Base-by-base conservation (phyloP, 2,329 filamentous ascomycete species). In the Fusarium oxysporum region DNA sequence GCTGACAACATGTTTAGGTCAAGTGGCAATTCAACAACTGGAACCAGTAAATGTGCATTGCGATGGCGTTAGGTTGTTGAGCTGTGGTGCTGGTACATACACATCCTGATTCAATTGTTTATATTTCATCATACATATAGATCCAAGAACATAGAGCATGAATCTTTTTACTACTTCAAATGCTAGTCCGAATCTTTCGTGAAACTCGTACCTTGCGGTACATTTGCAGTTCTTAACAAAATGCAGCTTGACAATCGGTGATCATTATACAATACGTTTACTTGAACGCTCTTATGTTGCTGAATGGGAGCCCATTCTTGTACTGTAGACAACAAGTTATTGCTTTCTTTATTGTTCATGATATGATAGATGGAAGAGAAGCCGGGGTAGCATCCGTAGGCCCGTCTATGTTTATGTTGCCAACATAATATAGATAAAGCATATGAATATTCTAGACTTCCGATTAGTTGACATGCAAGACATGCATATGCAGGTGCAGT, bases 1-100 rank as follows among this genome's bases (percentile, higher is more conserved):
- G 9, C 66, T 70, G 40, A 67, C 19, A 56, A 17, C 11, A 35
- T 40, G 9, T 44, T 6, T 38, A 75, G 71, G 71, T 78, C 65
- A 74, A 73, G 70, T 78, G 76, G 76, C 73, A 68, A 62, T 69
- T 44, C 63, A 78, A 76, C 71, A 62, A 65, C 73, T 78, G 76
- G 76, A 67, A 59, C 58, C 69, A 72, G 64, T 77, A 74, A 66
- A 67, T 17, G 13, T 30, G 35, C 37, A 59, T 57, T 57, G 47
- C 40, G 43, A 40, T 13, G 59, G 55, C 48, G 53, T 54, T 48
- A 45, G 44, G 47, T 43, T 28, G 14, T 51, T 48, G 57, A 50
- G 44, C 41, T 35, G 14, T 65, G 45, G 61, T 48, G 33, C 38
- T 25, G 74, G 65, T 76, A 76, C 41, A 76, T 76, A 74, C 45